Percentiles rank a stretch among this genome's conserved stretches.
phyloP scores from a whole-genome alignment of 352 stramenopile species.

The Phytophthora gonapodyides region DNA sequence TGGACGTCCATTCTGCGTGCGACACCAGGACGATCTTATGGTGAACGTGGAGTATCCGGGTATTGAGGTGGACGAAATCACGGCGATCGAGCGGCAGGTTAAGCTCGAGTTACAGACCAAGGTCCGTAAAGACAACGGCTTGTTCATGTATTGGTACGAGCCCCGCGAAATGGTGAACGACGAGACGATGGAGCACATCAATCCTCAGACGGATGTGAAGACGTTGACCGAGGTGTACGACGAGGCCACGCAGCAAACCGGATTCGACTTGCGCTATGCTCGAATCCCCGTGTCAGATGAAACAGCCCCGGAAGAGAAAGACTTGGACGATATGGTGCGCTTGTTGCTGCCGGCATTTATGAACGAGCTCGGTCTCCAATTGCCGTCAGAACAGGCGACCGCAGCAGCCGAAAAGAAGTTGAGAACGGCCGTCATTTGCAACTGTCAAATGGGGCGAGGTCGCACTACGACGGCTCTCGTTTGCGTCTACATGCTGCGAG shows the following conservation, averaged over 20 bases:
- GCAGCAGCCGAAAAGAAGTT: conserved; percentile 22
- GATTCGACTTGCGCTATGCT: conserved; percentile 77
- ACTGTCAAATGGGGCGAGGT: conserved; percentile 91
- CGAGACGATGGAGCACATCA: conserved; percentile 83
- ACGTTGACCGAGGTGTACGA: conserved; percentile 78
- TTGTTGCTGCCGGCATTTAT: conserved; percentile 70
- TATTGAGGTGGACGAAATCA: conserved; percentile 90
- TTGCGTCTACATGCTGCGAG: conserved; percentile 86
- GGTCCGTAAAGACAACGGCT: conserved; percentile 69
- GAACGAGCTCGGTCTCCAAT: conserved; percentile 52
- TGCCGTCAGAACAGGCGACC: conserved; percentile 16
- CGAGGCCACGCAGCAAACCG: conserved; percentile 46
- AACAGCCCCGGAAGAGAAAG: conserved; percentile 89
- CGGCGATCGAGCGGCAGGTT: conserved; percentile 80
- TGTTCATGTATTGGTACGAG: conserved; percentile 90
- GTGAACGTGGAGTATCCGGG: conserved; percentile 89
- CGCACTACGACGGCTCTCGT: conserved; percentile 89
- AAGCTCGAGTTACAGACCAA: conserved; percentile 86
- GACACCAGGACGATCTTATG: conserved; percentile 78
- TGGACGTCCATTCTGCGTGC: conserved; percentile 85
- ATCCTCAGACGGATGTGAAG: conserved; percentile 72
- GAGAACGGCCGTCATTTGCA: conserved; percentile 85
- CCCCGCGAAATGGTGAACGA: conserved; percentile 77
- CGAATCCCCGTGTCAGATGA: conserved; percentile 91
- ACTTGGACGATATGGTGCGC: conserved; percentile 88